These are phyloP conservation scores for Incumbomyces lentus DNA, from an alignment of 2,329 filamentous ascomycete genomes.

Conservation along the genomic window DNA sequence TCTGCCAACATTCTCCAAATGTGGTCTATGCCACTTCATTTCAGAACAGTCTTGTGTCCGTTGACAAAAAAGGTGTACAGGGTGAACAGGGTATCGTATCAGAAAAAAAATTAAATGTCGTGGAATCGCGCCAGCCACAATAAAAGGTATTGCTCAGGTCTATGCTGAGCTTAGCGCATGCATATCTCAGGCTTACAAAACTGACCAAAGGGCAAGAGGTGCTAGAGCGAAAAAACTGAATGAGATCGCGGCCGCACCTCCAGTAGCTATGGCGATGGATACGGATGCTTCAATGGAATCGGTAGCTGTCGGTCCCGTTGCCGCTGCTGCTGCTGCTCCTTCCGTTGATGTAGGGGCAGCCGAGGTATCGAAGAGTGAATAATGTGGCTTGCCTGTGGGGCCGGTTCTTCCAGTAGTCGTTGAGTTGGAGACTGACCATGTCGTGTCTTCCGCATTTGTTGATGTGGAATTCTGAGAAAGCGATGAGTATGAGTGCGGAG, in stretches of 20 bases:
- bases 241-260: slow-evolving; percentile 1
- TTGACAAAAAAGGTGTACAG: not conserved
- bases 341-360: not conserved
- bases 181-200: not conserved
- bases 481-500: slow-evolving; percentile 1
- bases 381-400: not conserved
- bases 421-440: slow-evolving; percentile 2
- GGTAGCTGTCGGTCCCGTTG: not conserved
- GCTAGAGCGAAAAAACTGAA: not conserved
- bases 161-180: not conserved
- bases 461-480: slow-evolving; percentile 4
- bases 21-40: not conserved
- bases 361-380: slow-evolving; percentile 2
- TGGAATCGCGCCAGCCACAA: slow-evolving; percentile 1
- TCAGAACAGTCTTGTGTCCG: not conserved
- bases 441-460: not conserved
- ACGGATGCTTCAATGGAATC: not conserved
- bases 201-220: slow-evolving; percentile 3
- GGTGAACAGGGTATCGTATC: slow-evolving; percentile 2
- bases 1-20: not conserved
- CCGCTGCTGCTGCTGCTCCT: not conserved
- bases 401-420: not conserved
- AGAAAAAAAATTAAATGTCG: not conserved
- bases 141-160: not conserved
- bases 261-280: not conserved